Base-by-base conservation (phyloP, 2,329 filamentous ascomycete species). In the Arthrinium phaeospermum region DNA sequence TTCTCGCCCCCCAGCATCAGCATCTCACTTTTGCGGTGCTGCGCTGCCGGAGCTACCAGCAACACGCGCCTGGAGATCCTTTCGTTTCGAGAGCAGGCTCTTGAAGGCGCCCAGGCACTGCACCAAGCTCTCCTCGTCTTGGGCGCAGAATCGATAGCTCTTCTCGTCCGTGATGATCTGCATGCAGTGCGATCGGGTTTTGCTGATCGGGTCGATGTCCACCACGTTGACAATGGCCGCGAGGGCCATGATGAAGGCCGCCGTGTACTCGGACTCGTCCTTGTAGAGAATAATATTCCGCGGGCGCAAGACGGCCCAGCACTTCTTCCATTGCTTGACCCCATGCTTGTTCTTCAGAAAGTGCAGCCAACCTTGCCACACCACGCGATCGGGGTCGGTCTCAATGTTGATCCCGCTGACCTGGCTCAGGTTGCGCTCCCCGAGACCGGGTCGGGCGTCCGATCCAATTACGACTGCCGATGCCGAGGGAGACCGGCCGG, bases 81-180 rank as follows among this genome's bases (percentile, higher is more conserved):
- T 90, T 71, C 93, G 86, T 84, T 91, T 94, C 51, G 91, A 89
- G 53, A 96, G 83, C 72, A 96, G 83, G 80, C 95, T 98, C 85
- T 98, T 98, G 84, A 98, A 91, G 0, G 95, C 94, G 2, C 96
- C 96, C 0, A 99, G 87, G 84, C 94, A 97, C 75, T 92, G 92
- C 51, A 95, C 91, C 72, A 98, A 85, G 1, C 89, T 87, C 78
- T 98, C 94, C 81, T 99, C 96, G 78, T 94, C 91, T 27, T 90
- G 86, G 0, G 95, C 91, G 79, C 92, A 94, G 75, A 96, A 93
- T 44, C 92, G 89, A 77, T 92, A 94, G 71, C 89, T 93, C 83
- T 94, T 96, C 80, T 98, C 96, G 78, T 98, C 96, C 47, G 93
- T 94, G 78, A 99, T 98, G 77, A 98, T 89, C 82, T 98, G 96